These are phyloP conservation scores for Quercus variabilis DNA, from an alignment of 306 rosid species.

Conservation along the genomic window DNA sequence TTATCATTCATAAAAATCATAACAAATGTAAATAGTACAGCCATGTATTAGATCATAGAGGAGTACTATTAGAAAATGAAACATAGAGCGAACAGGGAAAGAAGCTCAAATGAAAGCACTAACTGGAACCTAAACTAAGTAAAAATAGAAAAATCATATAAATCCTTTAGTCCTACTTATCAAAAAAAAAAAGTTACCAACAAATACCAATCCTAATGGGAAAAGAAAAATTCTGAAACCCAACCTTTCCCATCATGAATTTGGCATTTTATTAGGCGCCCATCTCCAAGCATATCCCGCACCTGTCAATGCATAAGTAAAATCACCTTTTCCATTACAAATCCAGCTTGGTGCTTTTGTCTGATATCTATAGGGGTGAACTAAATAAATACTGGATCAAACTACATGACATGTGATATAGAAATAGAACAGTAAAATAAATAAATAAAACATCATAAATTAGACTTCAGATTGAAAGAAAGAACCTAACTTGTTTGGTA, in stretches of 20 bases:
- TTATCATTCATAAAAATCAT: neutral
- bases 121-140: constrained; percentile 4
- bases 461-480: neutral
- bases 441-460: neutral
- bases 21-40: neutral
- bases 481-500: neutral
- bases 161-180: neutral
- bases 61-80: neutral
- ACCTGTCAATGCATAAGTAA: constrained; percentile 54
- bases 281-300: constrained; percentile 98
- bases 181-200: neutral
- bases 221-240: constrained; percentile 19
- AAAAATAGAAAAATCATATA: constrained; percentile 7
- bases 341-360: neutral
- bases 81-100: neutral
- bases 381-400: neutral
- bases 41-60: neutral
- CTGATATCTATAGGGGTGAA: neutral
- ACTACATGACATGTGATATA: neutral
- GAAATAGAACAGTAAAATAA: neutral
- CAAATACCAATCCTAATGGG: constrained; percentile 4
- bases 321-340: constrained; percentile 7
- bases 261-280: constrained; percentile 85
- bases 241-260: constrained; percentile 89
- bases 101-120: constrained; percentile 7